Percentiles rank a stretch among this genome's conserved stretches.
Evolutionary conservation across 1,139 yeast genomes (phyloP).

Genomic region (Geotrichum citri-aurantii): DNA sequence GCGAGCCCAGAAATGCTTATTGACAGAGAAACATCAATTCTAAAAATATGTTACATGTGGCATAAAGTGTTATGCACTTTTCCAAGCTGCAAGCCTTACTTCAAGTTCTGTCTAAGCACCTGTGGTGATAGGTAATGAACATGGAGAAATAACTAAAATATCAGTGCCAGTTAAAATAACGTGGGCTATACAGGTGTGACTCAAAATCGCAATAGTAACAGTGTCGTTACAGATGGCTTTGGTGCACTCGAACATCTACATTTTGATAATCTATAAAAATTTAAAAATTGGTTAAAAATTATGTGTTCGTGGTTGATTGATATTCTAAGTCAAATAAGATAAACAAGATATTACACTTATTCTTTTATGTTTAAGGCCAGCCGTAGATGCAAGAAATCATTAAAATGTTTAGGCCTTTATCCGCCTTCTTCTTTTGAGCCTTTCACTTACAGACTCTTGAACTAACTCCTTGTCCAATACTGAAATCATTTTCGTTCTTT

Average conservation of each 20-base stretch:
- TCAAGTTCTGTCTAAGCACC: neutral
- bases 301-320: too few species aligned
- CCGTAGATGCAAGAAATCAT: neutral
- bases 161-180: neutral
- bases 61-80: neutral
- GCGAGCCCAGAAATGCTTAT: neutral
- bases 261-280: too few species aligned
- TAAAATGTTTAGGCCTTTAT: neutral
- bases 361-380: neutral
- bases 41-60: conserved; percentile 1
- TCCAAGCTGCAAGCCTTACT: conserved; percentile 4
- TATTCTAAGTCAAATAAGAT: too few species aligned
- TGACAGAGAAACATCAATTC: neutral
- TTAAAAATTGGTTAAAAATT: too few species aligned
- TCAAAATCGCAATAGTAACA: neutral
- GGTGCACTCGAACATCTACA: neutral
- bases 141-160: neutral
- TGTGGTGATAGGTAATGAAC: neutral
- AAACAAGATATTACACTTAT: neutral
- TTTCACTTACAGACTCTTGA: conserved; percentile 11
- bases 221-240: neutral
- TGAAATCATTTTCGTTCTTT: neutral
- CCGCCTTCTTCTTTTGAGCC: conserved; percentile 7
- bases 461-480: neutral
- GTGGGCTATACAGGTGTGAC: neutral